A percentile compares a stretch with the other conserved stretches of the same genome.
These are phyloP conservation scores for Flaveria floridana DNA, from an alignment of 140 eudicot genomes.

Conservation along the genomic window DNA sequence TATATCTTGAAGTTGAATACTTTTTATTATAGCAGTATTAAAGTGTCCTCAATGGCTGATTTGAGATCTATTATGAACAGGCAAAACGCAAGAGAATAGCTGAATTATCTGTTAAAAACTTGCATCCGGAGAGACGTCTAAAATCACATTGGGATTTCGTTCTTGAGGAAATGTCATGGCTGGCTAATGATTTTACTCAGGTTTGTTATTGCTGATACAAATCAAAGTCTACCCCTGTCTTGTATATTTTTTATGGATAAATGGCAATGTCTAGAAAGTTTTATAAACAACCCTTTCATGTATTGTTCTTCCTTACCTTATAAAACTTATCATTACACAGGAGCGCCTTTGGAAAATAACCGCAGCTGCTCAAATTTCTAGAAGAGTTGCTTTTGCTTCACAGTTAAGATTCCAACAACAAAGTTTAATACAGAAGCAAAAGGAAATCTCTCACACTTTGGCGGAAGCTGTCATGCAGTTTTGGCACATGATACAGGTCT, in stretches of 20 bases:
- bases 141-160: conserved; percentile 93
- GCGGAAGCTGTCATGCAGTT: conserved; percentile 82
- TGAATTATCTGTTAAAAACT: conserved; percentile 55
- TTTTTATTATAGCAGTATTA: conserved; percentile 2
- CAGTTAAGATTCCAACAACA: conserved; percentile 50
- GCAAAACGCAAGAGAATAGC: conserved; percentile 87
- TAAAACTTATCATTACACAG: conserved; percentile 38
- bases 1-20: conserved; percentile 5
- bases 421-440: conserved; percentile 38
- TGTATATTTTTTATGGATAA: background rate
- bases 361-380: conserved; percentile 70
- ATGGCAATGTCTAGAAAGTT: too few relatives aligned
- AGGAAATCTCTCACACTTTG: conserved; percentile 56
- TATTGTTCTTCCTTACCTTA: background rate
- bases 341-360: conserved; percentile 91
- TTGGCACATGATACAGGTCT: conserved; percentile 74
- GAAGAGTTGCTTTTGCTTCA: conserved; percentile 54
- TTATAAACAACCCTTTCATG: background rate
- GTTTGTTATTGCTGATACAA: conserved; percentile 40
- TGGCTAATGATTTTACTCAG: conserved; percentile 99
- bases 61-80: conserved; percentile 44
- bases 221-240: background rate
- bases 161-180: conserved; percentile 95
- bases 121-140: conserved; percentile 39
- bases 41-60: conserved; percentile 32